These are phyloP conservation scores for Phytopythium chamaehyphon DNA, from an alignment of 352 stramenopile species.

Conservation along the genomic window DNA sequence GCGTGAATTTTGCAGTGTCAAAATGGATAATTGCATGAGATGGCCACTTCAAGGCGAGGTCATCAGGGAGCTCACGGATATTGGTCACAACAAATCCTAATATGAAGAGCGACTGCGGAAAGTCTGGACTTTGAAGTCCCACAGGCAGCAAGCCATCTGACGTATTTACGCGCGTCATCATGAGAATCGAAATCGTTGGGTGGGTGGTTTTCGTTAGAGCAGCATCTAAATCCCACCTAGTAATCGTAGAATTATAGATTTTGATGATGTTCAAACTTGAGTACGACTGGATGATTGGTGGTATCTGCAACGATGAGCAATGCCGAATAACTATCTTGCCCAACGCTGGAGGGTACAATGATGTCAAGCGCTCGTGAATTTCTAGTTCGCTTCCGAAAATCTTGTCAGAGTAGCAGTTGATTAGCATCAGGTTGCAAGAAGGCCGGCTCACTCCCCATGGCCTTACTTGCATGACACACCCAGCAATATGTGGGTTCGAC, in stretches of 20 bases:
- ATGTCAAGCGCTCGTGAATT: slow-evolving; percentile 6
- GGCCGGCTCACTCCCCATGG: slow-evolving; percentile 26
- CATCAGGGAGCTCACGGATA: slow-evolving; percentile 1
- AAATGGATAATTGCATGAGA: neutral
- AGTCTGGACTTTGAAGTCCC: slow-evolving; percentile 4
- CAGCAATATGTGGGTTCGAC: neutral
- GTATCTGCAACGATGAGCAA: slow-evolving; percentile 25
- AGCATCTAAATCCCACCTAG: slow-evolving; percentile 8
- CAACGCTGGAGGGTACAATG: slow-evolving; percentile 15
- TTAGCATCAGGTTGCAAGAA: slow-evolving; percentile 33
- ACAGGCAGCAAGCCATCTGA: slow-evolving; percentile 6
- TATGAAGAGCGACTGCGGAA: neutral
- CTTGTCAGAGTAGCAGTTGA: slow-evolving; percentile 15
- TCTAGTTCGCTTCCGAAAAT: neutral
- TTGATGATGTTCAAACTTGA: slow-evolving; percentile 14
- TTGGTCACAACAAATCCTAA: slow-evolving; percentile 5
- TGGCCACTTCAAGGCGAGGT: slow-evolving; percentile 7
- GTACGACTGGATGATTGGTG: slow-evolving; percentile 10
- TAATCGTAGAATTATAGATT: slow-evolving; percentile 24
- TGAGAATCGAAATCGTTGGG: slow-evolving; percentile 14
- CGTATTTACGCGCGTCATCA: slow-evolving; percentile 20
- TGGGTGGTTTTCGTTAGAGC: slow-evolving; percentile 11
- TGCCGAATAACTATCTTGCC: slow-evolving; percentile 17
- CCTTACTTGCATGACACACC: slow-evolving; percentile 29
- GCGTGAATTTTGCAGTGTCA: neutral